These are phyloP conservation scores for Kwoniella sp. DNA, from an alignment of 768 basidiomycete species.

Conservation along the genomic window DNA sequence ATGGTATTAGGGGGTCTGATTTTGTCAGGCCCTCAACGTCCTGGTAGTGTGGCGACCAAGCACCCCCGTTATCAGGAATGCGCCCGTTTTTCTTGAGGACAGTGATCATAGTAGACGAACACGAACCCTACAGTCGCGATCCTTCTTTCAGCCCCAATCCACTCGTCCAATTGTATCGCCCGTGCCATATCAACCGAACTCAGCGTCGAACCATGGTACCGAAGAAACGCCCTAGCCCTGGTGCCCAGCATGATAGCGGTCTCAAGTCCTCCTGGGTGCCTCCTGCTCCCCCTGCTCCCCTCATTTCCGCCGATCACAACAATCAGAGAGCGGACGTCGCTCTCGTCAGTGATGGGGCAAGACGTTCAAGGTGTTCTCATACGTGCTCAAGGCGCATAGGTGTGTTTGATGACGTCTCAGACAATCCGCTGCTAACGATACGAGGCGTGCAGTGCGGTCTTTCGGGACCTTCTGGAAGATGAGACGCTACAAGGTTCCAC, in stretches of 20 bases:
- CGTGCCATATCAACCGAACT: too few relatives aligned
- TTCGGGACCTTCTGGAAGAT: neutral
- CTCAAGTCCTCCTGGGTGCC: neutral
- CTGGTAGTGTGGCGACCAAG: too few relatives aligned
- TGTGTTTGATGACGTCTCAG: neutral
- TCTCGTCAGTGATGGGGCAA: neutral
- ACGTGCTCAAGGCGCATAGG: slow-evolving; percentile 10
- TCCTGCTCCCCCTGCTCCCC: too few relatives aligned
- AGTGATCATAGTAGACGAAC: too few relatives aligned
- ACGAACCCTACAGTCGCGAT: too few relatives aligned
- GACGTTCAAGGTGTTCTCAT: neutral
- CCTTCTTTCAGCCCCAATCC: too few relatives aligned
- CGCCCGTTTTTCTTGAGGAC: too few relatives aligned
- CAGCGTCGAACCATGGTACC: neutral
- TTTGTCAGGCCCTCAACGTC: too few relatives aligned
- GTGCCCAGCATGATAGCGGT: neutral
- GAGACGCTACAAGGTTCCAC: neutral
- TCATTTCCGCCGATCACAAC: neutral
- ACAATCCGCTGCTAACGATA: neutral
- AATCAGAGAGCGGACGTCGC: neutral
- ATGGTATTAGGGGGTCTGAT: too few relatives aligned
- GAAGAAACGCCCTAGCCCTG: neutral
- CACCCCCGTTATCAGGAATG: too few relatives aligned
- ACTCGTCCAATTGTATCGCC: too few relatives aligned
- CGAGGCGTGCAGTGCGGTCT: slow-evolving; percentile 3